phyloP scores from a whole-genome alignment of 75 land plant species.

The Chamaecyparis obtusa region DNA sequence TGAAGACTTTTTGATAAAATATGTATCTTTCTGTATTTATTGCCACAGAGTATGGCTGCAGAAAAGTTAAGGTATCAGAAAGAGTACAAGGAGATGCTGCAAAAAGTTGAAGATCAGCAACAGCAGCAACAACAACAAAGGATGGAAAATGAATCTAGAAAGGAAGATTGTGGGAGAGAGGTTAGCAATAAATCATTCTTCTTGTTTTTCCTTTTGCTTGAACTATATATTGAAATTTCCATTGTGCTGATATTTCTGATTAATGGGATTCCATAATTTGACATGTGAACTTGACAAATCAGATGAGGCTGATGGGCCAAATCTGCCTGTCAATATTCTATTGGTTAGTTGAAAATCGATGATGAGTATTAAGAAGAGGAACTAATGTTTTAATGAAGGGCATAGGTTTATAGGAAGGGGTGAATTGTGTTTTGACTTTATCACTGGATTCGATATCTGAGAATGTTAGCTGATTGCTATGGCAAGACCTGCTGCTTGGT shows the following conservation, averaged over 20 bases:
- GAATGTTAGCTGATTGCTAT: background rate
- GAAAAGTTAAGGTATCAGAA: slow-evolving; percentile 54
- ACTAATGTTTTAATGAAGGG: background rate
- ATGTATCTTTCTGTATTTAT: background rate
- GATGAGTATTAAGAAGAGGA: background rate
- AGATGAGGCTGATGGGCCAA: background rate
- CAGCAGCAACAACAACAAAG: slow-evolving; percentile 22
- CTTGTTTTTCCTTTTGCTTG: background rate
- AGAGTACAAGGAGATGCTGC: slow-evolving; percentile 49
- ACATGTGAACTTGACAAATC: background rate
- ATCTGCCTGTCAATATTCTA: background rate
- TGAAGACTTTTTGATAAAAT: background rate
- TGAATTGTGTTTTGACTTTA: background rate
- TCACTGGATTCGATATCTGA: background rate
- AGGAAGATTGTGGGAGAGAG: slow-evolving; percentile 4
- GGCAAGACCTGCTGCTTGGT: background rate
- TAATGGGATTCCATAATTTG: background rate
- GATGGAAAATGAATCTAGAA: background rate
- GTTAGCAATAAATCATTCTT: slow-evolving; percentile 7
- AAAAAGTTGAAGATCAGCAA: slow-evolving; percentile 59
- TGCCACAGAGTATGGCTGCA: slow-evolving; percentile 12
- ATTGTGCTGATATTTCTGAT: background rate
- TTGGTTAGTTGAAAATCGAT: background rate
- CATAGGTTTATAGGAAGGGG: background rate
- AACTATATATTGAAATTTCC: background rate